A percentile compares a stretch with the other conserved stretches of the same genome.
Evolutionary conservation across 805 yeast species (phyloP).

Genomic region (Starmerella sirachaensis): DNA sequence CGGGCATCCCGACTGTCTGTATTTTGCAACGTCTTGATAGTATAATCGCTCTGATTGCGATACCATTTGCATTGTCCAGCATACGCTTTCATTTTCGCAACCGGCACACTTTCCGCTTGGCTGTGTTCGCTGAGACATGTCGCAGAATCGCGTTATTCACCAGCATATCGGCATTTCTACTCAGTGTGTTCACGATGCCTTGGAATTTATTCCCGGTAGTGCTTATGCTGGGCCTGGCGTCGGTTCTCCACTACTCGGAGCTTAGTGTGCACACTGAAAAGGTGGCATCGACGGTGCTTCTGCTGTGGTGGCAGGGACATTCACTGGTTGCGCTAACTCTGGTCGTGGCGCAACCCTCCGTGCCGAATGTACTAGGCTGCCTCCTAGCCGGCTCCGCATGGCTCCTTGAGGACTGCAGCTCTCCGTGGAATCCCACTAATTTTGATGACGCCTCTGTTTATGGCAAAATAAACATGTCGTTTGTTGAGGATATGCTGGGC

Average conservation of each 20-base stretch:
- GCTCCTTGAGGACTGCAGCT: not conserved
- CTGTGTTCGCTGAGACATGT: not conserved
- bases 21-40: not conserved
- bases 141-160: not conserved
- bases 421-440: slow-evolving; percentile 4
- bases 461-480: slow-evolving; percentile 8
- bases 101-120: not conserved
- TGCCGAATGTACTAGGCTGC: no score
- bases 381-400: not conserved
- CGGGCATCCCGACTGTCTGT: not conserved
- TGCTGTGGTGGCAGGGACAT: slow-evolving; percentile 1
- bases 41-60: not conserved
- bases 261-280: not conserved
- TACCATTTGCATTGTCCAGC: not conserved
- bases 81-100: not conserved
- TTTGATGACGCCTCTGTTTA: slow-evolving; percentile 15
- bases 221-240: not conserved
- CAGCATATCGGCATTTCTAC: not conserved
- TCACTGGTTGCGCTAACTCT: not conserved
- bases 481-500: slow-evolving; percentile 8
- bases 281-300: slow-evolving; percentile 5
- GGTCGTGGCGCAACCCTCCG: not conserved
- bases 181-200: not conserved
- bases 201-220: not conserved
- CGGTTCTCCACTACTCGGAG: slow-evolving; percentile 2